A percentile compares a stretch with the other conserved stretches of the same genome.
phyloP scores from a whole-genome alignment of 2,329 filamentous ascomycete species.

The Ambrosiella beaveri region DNA sequence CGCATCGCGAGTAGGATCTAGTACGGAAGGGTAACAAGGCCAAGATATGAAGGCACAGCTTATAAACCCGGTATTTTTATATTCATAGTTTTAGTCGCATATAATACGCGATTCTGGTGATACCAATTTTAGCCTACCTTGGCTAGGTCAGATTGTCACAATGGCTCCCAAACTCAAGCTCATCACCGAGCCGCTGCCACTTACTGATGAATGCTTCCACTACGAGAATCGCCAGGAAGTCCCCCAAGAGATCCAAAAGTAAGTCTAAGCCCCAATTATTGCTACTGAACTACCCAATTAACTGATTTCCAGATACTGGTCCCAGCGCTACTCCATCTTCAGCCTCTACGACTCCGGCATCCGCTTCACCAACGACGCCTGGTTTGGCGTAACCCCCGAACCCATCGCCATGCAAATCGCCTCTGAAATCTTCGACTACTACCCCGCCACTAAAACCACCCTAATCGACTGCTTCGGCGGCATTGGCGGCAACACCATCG shows the following conservation, averaged over 20 bases:
- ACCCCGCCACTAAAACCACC: constrained; percentile 38
- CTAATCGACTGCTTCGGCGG: constrained; percentile 84
- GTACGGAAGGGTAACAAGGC: background rate
- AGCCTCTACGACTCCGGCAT: constrained; percentile 74
- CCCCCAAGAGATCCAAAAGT: constrained; percentile 76
- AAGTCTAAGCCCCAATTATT: constrained; percentile 16
- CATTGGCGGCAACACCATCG: constrained; percentile 83
- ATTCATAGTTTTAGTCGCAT: background rate
- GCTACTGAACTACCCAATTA: background rate
- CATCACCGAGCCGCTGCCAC: constrained; percentile 22
- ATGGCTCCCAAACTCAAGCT: background rate
- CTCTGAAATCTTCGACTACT: constrained; percentile 41
- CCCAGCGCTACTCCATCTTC: constrained; percentile 77
- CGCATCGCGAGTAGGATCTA: background rate
- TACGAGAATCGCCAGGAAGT: constrained; percentile 56
- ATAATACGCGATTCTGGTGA: background rate
- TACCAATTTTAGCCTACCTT: background rate
- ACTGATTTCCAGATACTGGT: constrained; percentile 53
- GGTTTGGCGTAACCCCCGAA: constrained; percentile 95
- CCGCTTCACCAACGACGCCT: constrained; percentile 80
- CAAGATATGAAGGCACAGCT: background rate
- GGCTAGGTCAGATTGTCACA: background rate
- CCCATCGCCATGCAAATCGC: constrained; percentile 76
- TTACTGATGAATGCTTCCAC: constrained; percentile 54
- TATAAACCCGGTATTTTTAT: background rate